Base-by-base conservation (phyloP, 257 asterid species). In the Primulina tabacum region DNA sequence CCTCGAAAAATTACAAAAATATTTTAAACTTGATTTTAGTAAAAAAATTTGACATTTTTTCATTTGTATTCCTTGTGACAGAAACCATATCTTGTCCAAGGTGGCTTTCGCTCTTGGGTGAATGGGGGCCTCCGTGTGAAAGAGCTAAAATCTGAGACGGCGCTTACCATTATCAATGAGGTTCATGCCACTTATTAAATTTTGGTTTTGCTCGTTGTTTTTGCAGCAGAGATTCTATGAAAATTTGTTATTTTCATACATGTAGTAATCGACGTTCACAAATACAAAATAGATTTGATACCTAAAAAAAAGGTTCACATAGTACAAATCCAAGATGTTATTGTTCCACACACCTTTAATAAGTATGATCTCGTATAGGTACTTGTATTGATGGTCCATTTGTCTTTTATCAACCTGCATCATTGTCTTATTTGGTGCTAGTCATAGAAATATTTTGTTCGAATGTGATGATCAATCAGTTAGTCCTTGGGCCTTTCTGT, bases 91-190 rank as follows among this genome's bases (percentile, higher is more conserved):
- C 84, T 83, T 75, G 87, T 92, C 76, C 81, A 80, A 74, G 98
- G 97, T 65, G 98, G 98, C 75, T 92, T 92, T 80, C 92, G 62
- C 53, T 86, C 97, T 60, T 92, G 98, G 98, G 86, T 76, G 72
- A 74, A 81, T 30, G 90, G 81, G 72, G 97, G 94, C 43, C 82
- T 89, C 65, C 92, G 89, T 18, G 73, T 86, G 33, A 92, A 92
- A 78, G 87, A 79, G 82, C 86, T 92, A 34, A 88, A 87, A 78
- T 89, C 96, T 1, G 96, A 86, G 88, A 89, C 98, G n/a, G 37
- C 92, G 2, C 81, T 92, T 69, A 79, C 89, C n/a, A 83, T 92
- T 71, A 85, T 92, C 62, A 92, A 81, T 57, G 97, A 92, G 96
- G 97, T 85, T 57, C 33, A 63, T 56, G 33, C 40, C n/a, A 30